Percentiles rank a stretch among this genome's conserved stretches.
Evolutionary conservation across 163 green algal species (phyloP).

Genomic region (Scenedesmus sp.): DNA sequence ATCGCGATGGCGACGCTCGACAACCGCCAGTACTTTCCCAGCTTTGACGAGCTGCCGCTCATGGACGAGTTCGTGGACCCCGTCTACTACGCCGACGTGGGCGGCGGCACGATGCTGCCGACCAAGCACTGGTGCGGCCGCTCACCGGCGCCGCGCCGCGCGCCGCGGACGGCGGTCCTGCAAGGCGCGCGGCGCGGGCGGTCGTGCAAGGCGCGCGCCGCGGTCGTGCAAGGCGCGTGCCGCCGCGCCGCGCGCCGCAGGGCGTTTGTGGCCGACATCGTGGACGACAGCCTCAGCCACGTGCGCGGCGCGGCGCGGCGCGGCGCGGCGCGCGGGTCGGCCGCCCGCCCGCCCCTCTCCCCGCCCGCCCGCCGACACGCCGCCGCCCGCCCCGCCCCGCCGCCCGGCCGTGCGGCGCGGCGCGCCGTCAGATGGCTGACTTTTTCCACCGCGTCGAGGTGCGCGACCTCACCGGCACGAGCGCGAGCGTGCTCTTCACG

Average conservation of each 20-base stretch:
- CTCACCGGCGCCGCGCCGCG: background rate
- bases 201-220: no score
- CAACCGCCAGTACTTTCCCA: slow-evolving; percentile 43
- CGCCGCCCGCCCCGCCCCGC: no score
- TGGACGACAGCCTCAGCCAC: slow-evolving; percentile 38
- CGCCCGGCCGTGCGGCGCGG: no score
- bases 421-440: slow-evolving; percentile 43
- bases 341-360: no score
- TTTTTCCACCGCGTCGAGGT: slow-evolving; percentile 58
- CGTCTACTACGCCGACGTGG: slow-evolving; percentile 13
- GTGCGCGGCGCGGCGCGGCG: background rate
- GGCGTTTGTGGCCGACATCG: slow-evolving; percentile 28
- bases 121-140: slow-evolving; percentile 37
- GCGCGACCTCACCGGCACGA: slow-evolving; percentile 54
- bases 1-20: slow-evolving; percentile 41
- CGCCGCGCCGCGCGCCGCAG: no score
- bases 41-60: slow-evolving; percentile 44
- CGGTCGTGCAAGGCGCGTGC: no score
- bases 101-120: slow-evolving; percentile 53
- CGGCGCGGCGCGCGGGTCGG: background rate
- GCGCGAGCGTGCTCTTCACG: slow-evolving; percentile 58
- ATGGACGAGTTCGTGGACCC: slow-evolving; percentile 43
- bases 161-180: no score
- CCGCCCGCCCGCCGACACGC: no score
- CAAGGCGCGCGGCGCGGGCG: no score